Conservation (phyloP, 768 basidiomycete species). For the Tubosaeta sp. region DNA sequence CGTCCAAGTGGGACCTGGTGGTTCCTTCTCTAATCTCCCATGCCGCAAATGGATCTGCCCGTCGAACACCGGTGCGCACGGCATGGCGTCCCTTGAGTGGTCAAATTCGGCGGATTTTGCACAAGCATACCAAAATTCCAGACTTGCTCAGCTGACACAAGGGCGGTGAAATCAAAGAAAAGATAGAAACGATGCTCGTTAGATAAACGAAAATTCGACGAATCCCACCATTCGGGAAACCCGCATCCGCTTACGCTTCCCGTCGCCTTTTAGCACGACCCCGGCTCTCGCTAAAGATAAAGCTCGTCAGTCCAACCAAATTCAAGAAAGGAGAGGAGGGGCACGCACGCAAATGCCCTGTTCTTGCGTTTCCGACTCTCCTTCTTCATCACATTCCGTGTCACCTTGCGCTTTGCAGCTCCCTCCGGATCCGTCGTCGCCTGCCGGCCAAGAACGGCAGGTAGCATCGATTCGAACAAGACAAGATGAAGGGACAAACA, state of each 20-base stretch:
- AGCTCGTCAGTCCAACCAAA: background rate
- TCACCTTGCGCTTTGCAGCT: conserved; percentile 70
- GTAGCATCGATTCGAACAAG: background rate
- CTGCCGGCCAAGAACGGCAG: conserved; percentile 24
- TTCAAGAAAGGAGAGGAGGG: background rate
- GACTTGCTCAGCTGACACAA: no score
- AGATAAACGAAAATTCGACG: no score
- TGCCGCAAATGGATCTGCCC: no score
- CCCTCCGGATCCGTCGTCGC: conserved; percentile 68
- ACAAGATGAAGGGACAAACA: background rate
- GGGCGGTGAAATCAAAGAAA: no score
- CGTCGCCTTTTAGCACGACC: conserved; percentile 46
- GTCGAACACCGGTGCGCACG: no score
- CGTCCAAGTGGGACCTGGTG: no score
- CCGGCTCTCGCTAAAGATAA: conserved; percentile 39
- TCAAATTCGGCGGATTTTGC: no score
- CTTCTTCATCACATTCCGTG: conserved; percentile 73
- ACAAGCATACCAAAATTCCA: no score
- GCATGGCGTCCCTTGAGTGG: no score
- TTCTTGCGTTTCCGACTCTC: conserved; percentile 81
- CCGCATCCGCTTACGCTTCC: conserved; percentile 19
- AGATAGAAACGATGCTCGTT: no score
- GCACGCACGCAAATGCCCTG: conserved; percentile 54
- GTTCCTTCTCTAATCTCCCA: no score
- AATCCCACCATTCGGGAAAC: background rate